phyloP scores from a whole-genome alignment of 2,329 filamentous ascomycete genomes.

The Pseudocercospora macadamiae region DNA sequence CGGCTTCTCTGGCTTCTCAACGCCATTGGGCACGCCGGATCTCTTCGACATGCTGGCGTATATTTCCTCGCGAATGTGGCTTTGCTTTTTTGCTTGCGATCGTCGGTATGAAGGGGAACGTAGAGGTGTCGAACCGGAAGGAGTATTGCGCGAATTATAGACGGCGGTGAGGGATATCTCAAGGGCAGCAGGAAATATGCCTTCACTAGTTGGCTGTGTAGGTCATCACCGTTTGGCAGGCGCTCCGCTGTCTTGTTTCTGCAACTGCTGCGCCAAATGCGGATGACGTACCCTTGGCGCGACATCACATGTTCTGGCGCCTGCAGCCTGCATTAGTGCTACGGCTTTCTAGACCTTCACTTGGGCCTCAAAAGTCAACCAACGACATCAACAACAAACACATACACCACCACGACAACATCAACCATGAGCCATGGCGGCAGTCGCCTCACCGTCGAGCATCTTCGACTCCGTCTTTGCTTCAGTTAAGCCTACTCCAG shows the following conservation, averaged over 20 bases:
- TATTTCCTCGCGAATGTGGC: background rate
- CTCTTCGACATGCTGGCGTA: slow-evolving; percentile 63
- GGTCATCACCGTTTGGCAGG: background rate
- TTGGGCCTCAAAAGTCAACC: background rate
- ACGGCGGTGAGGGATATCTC: background rate
- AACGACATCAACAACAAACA: background rate
- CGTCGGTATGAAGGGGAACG: background rate
- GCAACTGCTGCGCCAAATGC: background rate
- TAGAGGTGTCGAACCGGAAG: background rate
- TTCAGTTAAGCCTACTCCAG: slow-evolving; percentile 45
- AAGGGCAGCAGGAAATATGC: background rate
- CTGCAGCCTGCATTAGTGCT: background rate
- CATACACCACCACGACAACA: background rate
- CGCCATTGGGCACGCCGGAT: slow-evolving; percentile 56
- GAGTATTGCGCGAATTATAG: background rate
- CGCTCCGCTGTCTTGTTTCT: background rate
- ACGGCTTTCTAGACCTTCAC: background rate
- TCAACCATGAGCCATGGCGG: slow-evolving; percentile 16
- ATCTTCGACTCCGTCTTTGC: slow-evolving; percentile 50
- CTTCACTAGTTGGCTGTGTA: too few species aligned
- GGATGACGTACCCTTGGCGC: background rate
- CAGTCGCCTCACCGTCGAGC: slow-evolving; percentile 10
- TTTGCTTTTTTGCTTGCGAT: background rate
- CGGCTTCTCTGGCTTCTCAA: slow-evolving; percentile 44
- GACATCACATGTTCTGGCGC: background rate